phyloP scores from a whole-genome alignment of 1,139 yeast species.

The Pichia inconspicua region DNA sequence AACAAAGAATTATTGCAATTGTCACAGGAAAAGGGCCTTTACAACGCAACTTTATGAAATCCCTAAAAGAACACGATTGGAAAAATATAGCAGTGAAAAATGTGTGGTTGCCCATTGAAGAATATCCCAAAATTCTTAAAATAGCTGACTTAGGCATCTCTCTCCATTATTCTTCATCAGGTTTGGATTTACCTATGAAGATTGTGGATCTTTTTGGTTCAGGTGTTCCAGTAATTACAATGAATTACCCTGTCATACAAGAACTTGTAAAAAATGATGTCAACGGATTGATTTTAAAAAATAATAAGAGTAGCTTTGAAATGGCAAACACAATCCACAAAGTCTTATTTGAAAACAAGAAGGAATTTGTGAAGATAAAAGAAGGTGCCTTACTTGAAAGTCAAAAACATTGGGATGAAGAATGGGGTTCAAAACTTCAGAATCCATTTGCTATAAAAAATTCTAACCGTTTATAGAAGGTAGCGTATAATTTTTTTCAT shows the following conservation, averaged over 20 bases:
- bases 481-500: not conserved
- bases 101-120: slow-evolving; percentile 73
- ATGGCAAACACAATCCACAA: slow-evolving; percentile 43
- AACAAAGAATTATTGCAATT: slow-evolving; percentile 48
- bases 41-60: slow-evolving; percentile 40
- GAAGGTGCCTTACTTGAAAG: slow-evolving; percentile 70
- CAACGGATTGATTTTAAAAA: slow-evolving; percentile 39
- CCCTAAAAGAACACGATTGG: slow-evolving; percentile 38
- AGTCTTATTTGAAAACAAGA: slow-evolving; percentile 31
- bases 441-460: slow-evolving; percentile 6
- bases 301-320: slow-evolving; percentile 33
- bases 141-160: slow-evolving; percentile 86
- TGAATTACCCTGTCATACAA: slow-evolving; percentile 63
- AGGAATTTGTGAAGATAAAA: slow-evolving; percentile 34
- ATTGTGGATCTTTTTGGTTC: slow-evolving; percentile 94
- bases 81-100: slow-evolving; percentile 44
- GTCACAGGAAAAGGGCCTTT: slow-evolving; percentile 96
- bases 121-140: slow-evolving; percentile 70
- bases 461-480: not conserved
- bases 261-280: slow-evolving; percentile 46
- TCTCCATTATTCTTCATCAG: slow-evolving; percentile 84
- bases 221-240: slow-evolving; percentile 83
- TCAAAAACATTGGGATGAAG: slow-evolving; percentile 59
- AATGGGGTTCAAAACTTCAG: slow-evolving; percentile 45
- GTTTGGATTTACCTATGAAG: slow-evolving; percentile 95